Evolutionary conservation across 805 yeast genomes (phyloP), one percentile per base, ranked within the genome.

Genomic region (Candida peoriensis): DNA sequence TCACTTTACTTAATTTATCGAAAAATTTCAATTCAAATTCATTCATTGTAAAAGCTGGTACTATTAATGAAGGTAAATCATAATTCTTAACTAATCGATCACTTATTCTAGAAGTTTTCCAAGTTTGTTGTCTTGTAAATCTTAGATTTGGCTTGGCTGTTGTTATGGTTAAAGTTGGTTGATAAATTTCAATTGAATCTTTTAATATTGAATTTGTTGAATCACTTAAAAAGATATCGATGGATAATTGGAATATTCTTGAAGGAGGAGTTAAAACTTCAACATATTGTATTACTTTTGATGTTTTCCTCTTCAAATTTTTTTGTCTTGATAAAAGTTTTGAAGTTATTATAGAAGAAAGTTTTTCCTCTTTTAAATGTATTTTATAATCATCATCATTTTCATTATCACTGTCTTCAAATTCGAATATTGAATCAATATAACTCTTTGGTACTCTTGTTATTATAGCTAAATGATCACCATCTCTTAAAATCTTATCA

Each of bases 381-480:
- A 12, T 17, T 10, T 20, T 22, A 9, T 33, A 24, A 5, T 21
- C n/a, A n/a, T 30, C 23, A 14, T 22, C 25, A n/a, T 12, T 12
- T 18, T 34, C 32, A 8, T 26, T 28, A 20, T 26, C 30, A 15
- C 22, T 10, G 10, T 24, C 35, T n/a, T 23, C 34, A 30, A 34
- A 20, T 29, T 38, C 32, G n/a, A 31, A 30, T 9, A 27, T 22
- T 13, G 21, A 23, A 14, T 33, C 40, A 14, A 24, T 34, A 24
- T 30, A 34, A 11, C 24, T 12, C 21, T 38, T 37, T 1, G 60
- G 60, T 14, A 76, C 62, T 4, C 83, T 66, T 1, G 88, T 68
- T 6, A 76, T 70, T 7, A 84, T 69, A 4, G 83, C 73, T 10
- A 84, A 57, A 11, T 76, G 69, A 55, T 84, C 95, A 8, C 87